Evolutionary conservation across 1,139 yeast species (phyloP).

Genomic region (Lodderomyces beijingensis): DNA sequence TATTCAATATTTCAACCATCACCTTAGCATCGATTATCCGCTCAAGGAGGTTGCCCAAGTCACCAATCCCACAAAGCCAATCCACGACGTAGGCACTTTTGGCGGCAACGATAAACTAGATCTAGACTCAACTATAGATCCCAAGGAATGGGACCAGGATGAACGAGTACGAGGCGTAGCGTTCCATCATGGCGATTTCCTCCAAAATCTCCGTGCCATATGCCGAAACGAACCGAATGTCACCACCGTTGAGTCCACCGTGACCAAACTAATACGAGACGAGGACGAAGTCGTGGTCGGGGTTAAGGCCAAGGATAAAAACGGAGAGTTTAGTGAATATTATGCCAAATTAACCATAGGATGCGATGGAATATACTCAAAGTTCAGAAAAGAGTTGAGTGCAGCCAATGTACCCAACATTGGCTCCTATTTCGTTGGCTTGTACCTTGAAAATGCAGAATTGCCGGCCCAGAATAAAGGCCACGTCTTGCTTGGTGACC

Average conservation of each 20-base stretch:
- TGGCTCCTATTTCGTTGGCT: conserved; percentile 84
- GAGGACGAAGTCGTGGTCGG: conserved; percentile 61
- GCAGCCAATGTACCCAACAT: conserved; percentile 57
- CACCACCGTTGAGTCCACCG: conserved; percentile 78
- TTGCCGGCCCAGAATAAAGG: conserved; percentile 78
- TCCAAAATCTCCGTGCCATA: conserved; percentile 70
- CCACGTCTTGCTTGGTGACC: conserved; percentile 82
- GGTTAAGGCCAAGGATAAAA: conserved; percentile 43
- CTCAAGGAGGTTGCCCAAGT: conserved; percentile 45
- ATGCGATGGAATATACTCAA: conserved; percentile 94
- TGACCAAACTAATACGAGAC: conserved; percentile 52
- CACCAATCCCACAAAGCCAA: conserved; percentile 43
- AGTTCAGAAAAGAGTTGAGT: conserved; percentile 72
- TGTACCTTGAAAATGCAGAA: conserved; percentile 66
- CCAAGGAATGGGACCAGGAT: conserved; percentile 54
- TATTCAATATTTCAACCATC: conserved; percentile 58
- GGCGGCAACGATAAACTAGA: conserved; percentile 50
- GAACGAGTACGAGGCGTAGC: conserved; percentile 72
- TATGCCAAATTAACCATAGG: conserved; percentile 56
- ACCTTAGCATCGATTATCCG: conserved; percentile 68
- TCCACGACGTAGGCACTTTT: conserved; percentile 48
- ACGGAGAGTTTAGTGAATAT: conserved; percentile 26
- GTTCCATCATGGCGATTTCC: conserved; percentile 89
- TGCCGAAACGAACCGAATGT: conserved; percentile 67
- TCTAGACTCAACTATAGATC: conserved; percentile 45